Evolutionary conservation across 2,329 filamentous ascomycete genomes (phyloP), one percentile per base, ranked within the genome.

Genomic region (Hymenoscyphus fraxineus): DNA sequence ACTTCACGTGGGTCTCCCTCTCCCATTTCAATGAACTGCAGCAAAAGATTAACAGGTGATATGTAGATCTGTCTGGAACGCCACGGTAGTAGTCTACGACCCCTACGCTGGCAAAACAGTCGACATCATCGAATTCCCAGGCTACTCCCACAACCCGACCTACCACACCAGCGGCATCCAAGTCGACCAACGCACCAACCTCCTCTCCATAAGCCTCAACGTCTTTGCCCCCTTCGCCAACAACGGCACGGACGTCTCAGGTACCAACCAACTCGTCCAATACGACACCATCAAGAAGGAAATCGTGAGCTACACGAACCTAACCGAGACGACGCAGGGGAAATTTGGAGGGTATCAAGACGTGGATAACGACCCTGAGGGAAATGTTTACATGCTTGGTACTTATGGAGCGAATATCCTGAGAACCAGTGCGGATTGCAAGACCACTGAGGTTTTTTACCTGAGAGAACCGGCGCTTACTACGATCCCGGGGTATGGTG

Each of bases 1-100:
- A 54, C 47, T 54, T 54, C 19, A 54, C 47, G 47, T 54, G 2
- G 13, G 47, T 15, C 19, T 27, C n/a, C 7, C 13, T 1, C 6
- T 22, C 9, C 19, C 19, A 19, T 51, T 19, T 3, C 22, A 27
- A 27, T 3, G 22, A 27, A 27, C 3, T 27, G 27, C 27, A 27
- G 27, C 27, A 27, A 22, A 51, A 22, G 16, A 54, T 13, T 54
- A 27, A 54, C 19, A 31, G 5, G 10, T 7, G 3, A 54, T 13
- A 54, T 22, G 9, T 13, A 54, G 47, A 54, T 31, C 47, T 10
- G 47, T 54, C 19, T 54, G 47, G 47, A 54, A 54, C 10, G 47
- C 47, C 47, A 54, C 47, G 13, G 47, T 54, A 54, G 47, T 54
- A 54, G 47, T 27, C 47, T 54, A 54, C 19, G 47, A 54, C 19